Base-by-base conservation (phyloP, 1,284 basidiomycete species). In the Singerocomus inundabilis region DNA sequence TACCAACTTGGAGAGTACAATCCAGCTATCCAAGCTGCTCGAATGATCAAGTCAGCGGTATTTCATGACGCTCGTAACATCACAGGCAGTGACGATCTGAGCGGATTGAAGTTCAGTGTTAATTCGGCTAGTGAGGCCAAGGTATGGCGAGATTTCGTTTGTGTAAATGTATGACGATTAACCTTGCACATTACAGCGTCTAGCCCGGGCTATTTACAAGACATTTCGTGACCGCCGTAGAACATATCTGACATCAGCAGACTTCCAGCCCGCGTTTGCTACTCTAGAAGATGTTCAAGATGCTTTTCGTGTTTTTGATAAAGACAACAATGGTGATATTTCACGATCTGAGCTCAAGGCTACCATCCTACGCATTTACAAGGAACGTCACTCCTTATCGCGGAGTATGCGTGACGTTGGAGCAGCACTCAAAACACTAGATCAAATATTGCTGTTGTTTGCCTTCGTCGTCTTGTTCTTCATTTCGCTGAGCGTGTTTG, bases 301-400 rank as follows among this genome's bases (percentile, higher is more conserved):
- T 11, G 89, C 88, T 2, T 91, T 91, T 74, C 77, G 78, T 40
- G 79, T 91, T 29, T 88, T 91, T 61, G 86, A 88, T 68, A 76
- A 72, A 55, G 89, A 91, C 63, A 77, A 81, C 59, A 89, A 91
- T 56, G 87, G 86, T 16, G 89, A 92, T 63, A 76, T 91, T 48
- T 84, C 85, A n/a, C 79, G 83, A 46, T 73, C 79, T 29, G 90
- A 92, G 69, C 80, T 92, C 64, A 91, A 91, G 70, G 76, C 79
- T 38, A 79, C 78, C 26, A 67, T 91, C 26, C 69, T 91, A 54
- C 81, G 77, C 62, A 76, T 85, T n/a, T 90, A 89, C 72, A 86
- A 83, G 62, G 87, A 90, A 65, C 80, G 88, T 0, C 76, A 85
- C 26, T 81, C 81, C 67, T 71, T 89, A 34, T 80, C 79, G 35